Conservation (phyloP, 1,139 yeast genomes). For the Meyerozyma athensensis region DNA sequence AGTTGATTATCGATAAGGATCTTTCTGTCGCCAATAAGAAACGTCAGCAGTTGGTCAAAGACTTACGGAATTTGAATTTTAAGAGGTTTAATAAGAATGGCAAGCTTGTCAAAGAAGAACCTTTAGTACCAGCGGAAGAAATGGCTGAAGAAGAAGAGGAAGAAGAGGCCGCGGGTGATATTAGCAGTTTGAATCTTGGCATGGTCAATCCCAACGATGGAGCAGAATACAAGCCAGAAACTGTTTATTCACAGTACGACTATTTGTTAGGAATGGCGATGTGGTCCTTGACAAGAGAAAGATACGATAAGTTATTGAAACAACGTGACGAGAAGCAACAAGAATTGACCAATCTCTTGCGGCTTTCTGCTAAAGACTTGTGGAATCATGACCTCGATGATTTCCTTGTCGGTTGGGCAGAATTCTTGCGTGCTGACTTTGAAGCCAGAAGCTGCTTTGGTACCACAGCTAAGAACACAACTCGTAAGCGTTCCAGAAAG, state of each 20-base stretch:
- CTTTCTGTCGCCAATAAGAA: conserved; percentile 72
- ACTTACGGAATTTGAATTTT: conserved; percentile 60
- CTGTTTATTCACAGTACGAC: conserved; percentile 57
- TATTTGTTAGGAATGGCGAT: conserved; percentile 83
- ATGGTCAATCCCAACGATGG: conserved; percentile 27
- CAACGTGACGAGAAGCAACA: conserved; percentile 71
- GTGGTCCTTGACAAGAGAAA: conserved; percentile 88
- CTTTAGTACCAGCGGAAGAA: conserved; percentile 9
- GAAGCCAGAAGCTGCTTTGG: conserved; percentile 27
- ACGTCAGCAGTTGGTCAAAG: conserved; percentile 57
- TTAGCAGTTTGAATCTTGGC: conserved; percentile 26
- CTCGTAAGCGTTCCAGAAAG: conserved; percentile 16
- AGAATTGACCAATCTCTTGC: conserved; percentile 64
- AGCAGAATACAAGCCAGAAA: conserved; percentile 34
- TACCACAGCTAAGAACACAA: conserved; percentile 26
- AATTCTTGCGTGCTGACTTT: conserved; percentile 43
- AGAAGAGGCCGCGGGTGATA: conserved; percentile 37
- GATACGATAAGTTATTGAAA: conserved; percentile 71
- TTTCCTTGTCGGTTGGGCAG: conserved; percentile 62
- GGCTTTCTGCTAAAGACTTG: conserved; percentile 75
- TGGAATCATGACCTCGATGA: conserved; percentile 83
- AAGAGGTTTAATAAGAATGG: conserved; percentile 74
- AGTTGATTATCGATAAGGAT: conserved; percentile 76
- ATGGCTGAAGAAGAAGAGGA: conserved; percentile 15
- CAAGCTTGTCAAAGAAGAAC: conserved; percentile 32